phyloP scores from a whole-genome alignment of 2,329 filamentous ascomycete species.

The Fusarium continuum region DNA sequence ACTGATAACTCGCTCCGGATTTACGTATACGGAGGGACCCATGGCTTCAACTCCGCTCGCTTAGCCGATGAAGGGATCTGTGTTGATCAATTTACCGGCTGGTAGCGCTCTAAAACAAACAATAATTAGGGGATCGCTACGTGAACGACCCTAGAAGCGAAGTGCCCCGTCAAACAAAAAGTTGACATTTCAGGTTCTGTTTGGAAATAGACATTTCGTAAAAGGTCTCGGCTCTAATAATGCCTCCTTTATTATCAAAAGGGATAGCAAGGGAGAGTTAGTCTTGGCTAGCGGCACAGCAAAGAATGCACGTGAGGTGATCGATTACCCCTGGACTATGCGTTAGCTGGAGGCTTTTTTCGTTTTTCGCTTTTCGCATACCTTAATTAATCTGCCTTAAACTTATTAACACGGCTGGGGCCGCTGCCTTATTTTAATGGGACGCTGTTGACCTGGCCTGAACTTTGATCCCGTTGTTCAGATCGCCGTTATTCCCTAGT shows the following conservation, averaged over 20 bases:
- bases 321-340: constrained; percentile 15
- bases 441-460: not conserved
- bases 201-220: no score
- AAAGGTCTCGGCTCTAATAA: no score
- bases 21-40: not conserved
- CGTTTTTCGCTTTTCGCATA: not conserved
- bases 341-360: no score
- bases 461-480: not conserved
- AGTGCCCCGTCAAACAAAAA: no score
- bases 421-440: not conserved
- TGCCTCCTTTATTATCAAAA: not conserved
- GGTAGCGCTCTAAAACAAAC: no score
- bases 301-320: constrained; percentile 16
- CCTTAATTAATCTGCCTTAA: constrained; percentile 9
- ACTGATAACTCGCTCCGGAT: fast-evolving
- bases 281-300: constrained; percentile 7
- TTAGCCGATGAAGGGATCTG: not conserved
- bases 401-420: not conserved
- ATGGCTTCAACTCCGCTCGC: no score
- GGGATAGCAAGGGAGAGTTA: constrained; percentile 6
- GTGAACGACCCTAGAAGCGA: no score
- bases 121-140: no score
- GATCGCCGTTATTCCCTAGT: no score
- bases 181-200: no score
- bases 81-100: no score